Evolutionary conservation across 139 green algal species (phyloP).

Genomic region (Raphidocelis subcapitata): DNA sequence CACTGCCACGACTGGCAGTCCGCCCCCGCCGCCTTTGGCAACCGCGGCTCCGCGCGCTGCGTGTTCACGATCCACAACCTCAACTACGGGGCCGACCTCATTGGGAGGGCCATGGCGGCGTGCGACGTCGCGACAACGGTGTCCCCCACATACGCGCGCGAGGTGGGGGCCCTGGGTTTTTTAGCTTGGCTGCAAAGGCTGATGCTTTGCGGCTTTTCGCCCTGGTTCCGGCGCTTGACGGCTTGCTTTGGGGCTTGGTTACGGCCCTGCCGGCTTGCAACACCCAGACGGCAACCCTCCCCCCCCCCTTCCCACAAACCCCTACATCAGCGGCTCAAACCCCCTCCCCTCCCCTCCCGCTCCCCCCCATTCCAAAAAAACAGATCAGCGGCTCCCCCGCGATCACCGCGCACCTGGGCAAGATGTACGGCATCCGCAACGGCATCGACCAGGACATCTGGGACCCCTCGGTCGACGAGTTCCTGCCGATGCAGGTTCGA

Average conservation of each 20-base stretch:
- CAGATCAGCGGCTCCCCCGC: slow-evolving; percentile 72
- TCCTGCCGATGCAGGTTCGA: slow-evolving; percentile 53
- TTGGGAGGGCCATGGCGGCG: slow-evolving; percentile 68
- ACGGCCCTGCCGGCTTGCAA: too few species aligned
- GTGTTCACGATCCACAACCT: slow-evolving; percentile 97
- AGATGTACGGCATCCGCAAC: slow-evolving; percentile 91
- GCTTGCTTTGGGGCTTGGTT: too few species aligned
- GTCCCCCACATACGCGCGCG: slow-evolving; percentile 90
- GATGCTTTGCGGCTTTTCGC: too few species aligned
- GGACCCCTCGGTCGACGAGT: slow-evolving; percentile 82
- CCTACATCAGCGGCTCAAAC: too few species aligned
- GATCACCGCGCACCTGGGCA: slow-evolving; percentile 70
- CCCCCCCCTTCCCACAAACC: too few species aligned
- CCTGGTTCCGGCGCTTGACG: too few species aligned
- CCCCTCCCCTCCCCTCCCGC: too few species aligned
- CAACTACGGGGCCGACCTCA: slow-evolving; percentile 84
- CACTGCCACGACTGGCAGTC: slow-evolving; percentile 97
- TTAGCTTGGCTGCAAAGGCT: too few species aligned
- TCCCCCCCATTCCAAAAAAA: background rate
- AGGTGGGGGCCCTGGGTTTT: too few species aligned
- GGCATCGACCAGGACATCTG: slow-evolving; percentile 98
- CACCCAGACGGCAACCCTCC: too few species aligned
- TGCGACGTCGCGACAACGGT: slow-evolving; percentile 88
- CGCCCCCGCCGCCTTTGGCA: slow-evolving; percentile 62
- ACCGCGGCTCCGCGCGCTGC: slow-evolving; percentile 38